Percentiles rank a stretch among this genome's conserved stretches.
Evolutionary conservation across 2,329 filamentous ascomycete genomes (phyloP).

Genomic region (Cladosporium sp.): DNA sequence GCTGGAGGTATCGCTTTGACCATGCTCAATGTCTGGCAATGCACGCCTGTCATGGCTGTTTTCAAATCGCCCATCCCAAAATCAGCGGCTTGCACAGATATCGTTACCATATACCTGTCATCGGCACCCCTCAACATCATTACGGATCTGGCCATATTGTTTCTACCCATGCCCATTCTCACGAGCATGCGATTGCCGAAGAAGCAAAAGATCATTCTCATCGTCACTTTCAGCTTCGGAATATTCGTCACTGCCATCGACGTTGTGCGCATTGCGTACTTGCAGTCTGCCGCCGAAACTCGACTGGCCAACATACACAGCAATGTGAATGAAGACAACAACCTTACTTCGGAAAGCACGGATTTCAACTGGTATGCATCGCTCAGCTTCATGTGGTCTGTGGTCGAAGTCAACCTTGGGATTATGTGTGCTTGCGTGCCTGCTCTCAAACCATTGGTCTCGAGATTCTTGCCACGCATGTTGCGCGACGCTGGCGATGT

Average conservation of each 20-base stretch:
- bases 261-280: slow-evolving; percentile 82
- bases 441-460: slow-evolving; percentile 79
- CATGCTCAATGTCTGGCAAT: slow-evolving; percentile 84
- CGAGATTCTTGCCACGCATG: slow-evolving; percentile 55
- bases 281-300: slow-evolving; percentile 64
- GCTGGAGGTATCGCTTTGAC: slow-evolving; percentile 73
- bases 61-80: slow-evolving; percentile 51
- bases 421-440: slow-evolving; percentile 92
- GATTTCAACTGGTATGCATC: slow-evolving; percentile 70
- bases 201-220: slow-evolving; percentile 82
- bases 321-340: slow-evolving; percentile 20
- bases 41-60: slow-evolving; percentile 66
- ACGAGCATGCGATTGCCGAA: slow-evolving; percentile 79
- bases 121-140: slow-evolving; percentile 89
- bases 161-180: slow-evolving; percentile 82
- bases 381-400: slow-evolving; percentile 87
- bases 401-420: slow-evolving; percentile 84
- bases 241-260: slow-evolving; percentile 85
- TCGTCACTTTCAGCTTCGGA: slow-evolving; percentile 81
- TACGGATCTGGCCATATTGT: slow-evolving; percentile 81
- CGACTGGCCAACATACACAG: slow-evolving; percentile 40
- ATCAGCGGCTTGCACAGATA: slow-evolving; percentile 54
- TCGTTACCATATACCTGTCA: slow-evolving; percentile 61
- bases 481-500: slow-evolving; percentile 46
- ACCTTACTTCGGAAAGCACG: slow-evolving; percentile 30